Conservation (phyloP, 2,329 filamentous ascomycete species). For the Acrodontium crateriforme region DNA sequence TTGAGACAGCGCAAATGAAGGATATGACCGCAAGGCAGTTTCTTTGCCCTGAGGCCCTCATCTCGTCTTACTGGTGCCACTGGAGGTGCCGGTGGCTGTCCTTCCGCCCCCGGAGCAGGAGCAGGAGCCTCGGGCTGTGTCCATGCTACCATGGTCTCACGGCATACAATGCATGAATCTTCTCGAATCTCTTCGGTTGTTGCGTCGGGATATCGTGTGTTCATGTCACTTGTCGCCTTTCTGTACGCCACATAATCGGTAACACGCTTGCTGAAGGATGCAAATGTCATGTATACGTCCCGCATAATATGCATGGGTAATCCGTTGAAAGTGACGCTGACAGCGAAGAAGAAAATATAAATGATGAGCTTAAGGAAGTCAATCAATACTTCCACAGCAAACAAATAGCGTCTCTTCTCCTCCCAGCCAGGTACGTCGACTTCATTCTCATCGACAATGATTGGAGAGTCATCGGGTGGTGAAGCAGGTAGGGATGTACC, state of each 20-base stretch:
- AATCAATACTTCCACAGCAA: constrained; percentile 65
- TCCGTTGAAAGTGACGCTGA: constrained; percentile 86
- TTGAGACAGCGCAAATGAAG: constrained; percentile 87
- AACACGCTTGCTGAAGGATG: constrained; percentile 84
- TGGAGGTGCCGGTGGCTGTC: constrained; percentile 17
- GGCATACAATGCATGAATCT: constrained; percentile 94
- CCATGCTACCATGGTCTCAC: constrained; percentile 89
- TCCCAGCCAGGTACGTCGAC: constrained; percentile 95
- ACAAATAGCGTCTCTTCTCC: constrained; percentile 81
- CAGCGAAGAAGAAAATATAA: constrained; percentile 83
- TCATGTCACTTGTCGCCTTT: constrained; percentile 88
- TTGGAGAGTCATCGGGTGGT: constrained; percentile 46
- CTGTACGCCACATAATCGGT: constrained; percentile 79
- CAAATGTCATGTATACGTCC: constrained; percentile 84
- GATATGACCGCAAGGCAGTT: constrained; percentile 90
- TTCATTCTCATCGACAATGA: constrained; percentile 78
- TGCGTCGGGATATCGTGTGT: constrained; percentile 75
- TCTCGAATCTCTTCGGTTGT: constrained; percentile 70
- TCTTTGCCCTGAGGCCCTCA: constrained; percentile 80
- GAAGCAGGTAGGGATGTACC: constrained; percentile 25
- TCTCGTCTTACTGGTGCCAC: constrained; percentile 40
- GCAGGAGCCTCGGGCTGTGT: constrained; percentile 33
- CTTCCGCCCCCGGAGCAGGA: constrained; percentile 3
- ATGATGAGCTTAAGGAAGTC: constrained; percentile 86
- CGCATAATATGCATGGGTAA: constrained; percentile 93